A percentile compares a stretch with the other conserved stretches of the same genome.
Conservation (phyloP, 148 eudicot genomes). For the Vaccinium macrocarpon region DNA sequence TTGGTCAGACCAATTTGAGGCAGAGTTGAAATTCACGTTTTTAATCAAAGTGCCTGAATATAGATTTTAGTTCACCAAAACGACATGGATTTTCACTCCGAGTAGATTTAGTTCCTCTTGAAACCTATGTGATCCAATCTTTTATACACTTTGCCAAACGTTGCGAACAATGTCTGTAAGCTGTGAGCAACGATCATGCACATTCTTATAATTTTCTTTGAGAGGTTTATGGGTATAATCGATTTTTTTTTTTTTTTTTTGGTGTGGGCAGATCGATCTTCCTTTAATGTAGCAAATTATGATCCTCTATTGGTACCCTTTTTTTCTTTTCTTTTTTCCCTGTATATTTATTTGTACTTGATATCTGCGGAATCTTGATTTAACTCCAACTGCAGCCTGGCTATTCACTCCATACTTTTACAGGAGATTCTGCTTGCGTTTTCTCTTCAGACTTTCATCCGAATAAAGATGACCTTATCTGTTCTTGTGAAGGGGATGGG, state of each 20-base stretch:
- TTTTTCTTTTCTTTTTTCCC: neutral
- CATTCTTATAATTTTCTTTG: neutral
- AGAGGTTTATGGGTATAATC: neutral
- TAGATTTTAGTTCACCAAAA: neutral
- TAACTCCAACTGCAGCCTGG: constrained; percentile 55
- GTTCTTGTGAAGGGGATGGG: constrained; percentile 82
- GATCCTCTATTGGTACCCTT: neutral
- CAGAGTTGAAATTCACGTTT: neutral
- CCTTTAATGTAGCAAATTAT: neutral
- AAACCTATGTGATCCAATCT: neutral
- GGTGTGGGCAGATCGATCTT: neutral
- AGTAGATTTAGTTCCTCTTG: neutral
- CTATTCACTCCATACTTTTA: constrained; percentile 68
- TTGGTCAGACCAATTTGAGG: neutral
- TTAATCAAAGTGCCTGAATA: neutral
- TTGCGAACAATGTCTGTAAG: neutral
- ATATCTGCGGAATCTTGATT: constrained; percentile 10
- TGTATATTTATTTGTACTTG: neutral
- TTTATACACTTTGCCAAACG: neutral
- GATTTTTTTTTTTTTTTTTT: neutral
- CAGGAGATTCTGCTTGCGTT: constrained; percentile 69
- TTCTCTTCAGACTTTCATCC: constrained; percentile 83
- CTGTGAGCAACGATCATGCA: neutral
- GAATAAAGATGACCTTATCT: constrained; percentile 70
- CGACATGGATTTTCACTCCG: neutral